A percentile compares a stretch with the other conserved stretches of the same genome.
These are phyloP conservation scores for Paracamarosporium sp. DNA, from an alignment of 2,329 filamentous ascomycete species.

Conservation along the genomic window DNA sequence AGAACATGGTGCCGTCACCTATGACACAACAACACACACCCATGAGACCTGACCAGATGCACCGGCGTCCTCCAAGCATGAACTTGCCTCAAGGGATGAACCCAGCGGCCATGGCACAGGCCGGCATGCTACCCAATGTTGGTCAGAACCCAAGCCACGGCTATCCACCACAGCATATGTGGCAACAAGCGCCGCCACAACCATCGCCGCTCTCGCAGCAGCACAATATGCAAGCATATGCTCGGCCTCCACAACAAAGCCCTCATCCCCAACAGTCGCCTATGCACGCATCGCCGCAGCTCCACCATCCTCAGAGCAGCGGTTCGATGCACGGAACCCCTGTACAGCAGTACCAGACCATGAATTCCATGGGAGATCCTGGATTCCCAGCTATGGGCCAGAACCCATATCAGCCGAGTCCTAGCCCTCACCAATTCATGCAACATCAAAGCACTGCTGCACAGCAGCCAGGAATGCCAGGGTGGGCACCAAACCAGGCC, in stretches of 20 bases:
- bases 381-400: constrained; percentile 56
- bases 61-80: constrained; percentile 68
- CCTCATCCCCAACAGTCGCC: constrained; percentile 57
- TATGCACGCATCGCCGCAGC: constrained; percentile 57
- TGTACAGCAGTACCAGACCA: constrained; percentile 54
- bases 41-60: constrained; percentile 67
- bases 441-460: constrained; percentile 50
- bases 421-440: constrained; percentile 55
- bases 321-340: constrained; percentile 51
- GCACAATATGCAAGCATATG: constrained; percentile 54
- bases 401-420: constrained; percentile 57
- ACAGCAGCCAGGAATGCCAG: constrained; percentile 60
- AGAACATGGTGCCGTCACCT: constrained; percentile 75
- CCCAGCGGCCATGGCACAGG: constrained; percentile 42
- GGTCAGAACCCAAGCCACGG: constrained; percentile 54
- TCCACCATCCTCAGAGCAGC: constrained; percentile 52
- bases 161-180: constrained; percentile 56
- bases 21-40: constrained; percentile 72
- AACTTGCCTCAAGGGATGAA: constrained; percentile 44
- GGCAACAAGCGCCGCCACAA: constrained; percentile 56
- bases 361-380: constrained; percentile 53
- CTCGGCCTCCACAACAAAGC: constrained; percentile 49
- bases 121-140: constrained; percentile 45
- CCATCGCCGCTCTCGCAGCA: constrained; percentile 56
- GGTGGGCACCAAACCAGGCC: constrained; percentile 54